Evolutionary conservation across 2,329 filamentous ascomycete genomes (phyloP), one percentile per base, ranked within the genome.

Genomic region (Amesomyces nigricolor): DNA sequence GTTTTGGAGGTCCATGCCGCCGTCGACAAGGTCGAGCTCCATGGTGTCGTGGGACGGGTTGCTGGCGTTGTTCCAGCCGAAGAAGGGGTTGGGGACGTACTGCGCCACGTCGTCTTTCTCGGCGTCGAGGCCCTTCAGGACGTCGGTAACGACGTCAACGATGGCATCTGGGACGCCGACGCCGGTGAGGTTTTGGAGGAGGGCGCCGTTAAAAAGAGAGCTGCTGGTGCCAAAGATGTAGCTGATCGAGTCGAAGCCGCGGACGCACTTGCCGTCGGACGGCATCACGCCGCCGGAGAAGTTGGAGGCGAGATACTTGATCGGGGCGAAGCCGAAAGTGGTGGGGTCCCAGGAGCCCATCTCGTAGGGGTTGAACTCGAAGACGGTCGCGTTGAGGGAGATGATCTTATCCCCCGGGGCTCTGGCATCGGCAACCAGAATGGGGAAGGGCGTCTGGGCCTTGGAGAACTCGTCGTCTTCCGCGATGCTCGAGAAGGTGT

Each of bases 201-300:
- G 72, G 64, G 88, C 80, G 64, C 84, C 76, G 72, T 95, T 96
- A 78, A 96, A 96, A 2, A 96, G 77, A 0, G 88, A 87, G 1
- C 86, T 89, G 19, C 86, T 90, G 0, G 91, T 95, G 49, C 91
- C 91, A 82, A 95, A 90, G 26, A 95, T 75, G 66, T 82, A 96
- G 6, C 89, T 89, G 22, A 81, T 80, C 63, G 91, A 91, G 71
- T 96, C 91, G 60, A 91, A 91, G 1, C 91, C 91, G 7, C 79
- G 76, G 14, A 95, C 78, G 66, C 91, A 96, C 44, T 72, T 68
- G 43, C 80, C 78, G 53, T 76, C 68, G 10, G 73, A 67, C 0
- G 79, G 72, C 17, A 94, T 69, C 30, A 53, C 72, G 60, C 84
- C 85, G 48, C 73, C 71, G 59, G 70, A 70, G 58, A 87, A 78